Evolutionary conservation across 2,329 filamentous ascomycete species (phyloP).

Genomic region (Penicillium sp.): DNA sequence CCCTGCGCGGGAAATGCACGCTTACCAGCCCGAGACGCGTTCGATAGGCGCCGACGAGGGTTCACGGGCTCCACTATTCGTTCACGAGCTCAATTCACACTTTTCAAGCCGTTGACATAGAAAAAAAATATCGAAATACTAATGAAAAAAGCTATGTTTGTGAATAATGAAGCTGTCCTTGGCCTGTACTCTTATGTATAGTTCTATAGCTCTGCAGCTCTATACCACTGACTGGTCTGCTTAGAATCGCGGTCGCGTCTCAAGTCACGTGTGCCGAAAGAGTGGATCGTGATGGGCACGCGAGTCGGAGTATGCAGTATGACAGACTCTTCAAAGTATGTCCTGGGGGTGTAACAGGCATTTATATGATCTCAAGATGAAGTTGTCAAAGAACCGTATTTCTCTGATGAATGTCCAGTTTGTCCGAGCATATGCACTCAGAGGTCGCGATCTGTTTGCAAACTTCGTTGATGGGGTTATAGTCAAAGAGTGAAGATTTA

Average conservation of each 20-base stretch:
- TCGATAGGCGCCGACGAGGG: constrained; percentile 41
- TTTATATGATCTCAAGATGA: neutral
- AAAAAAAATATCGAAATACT: neutral
- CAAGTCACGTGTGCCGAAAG: constrained; percentile 18
- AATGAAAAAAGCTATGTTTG: neutral
- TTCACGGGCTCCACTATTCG: constrained; percentile 37
- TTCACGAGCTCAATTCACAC: constrained; percentile 14
- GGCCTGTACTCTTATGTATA: neutral
- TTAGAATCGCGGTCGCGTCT: constrained; percentile 24
- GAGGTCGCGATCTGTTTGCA: no score
- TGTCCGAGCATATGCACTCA: neutral
- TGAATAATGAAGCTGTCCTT: neutral
- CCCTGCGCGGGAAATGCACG: constrained; percentile 44
- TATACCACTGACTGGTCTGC: constrained; percentile 11
- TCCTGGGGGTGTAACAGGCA: neutral
- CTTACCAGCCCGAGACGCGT: constrained; percentile 44
- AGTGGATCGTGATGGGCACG: constrained; percentile 19
- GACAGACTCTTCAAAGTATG: constrained; percentile 12
- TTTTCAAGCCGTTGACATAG: neutral
- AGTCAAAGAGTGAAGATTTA: neutral
- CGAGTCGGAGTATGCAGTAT: constrained; percentile 22
- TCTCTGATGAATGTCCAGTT: neutral
- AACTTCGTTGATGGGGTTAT: no score
- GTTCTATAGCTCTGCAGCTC: constrained; percentile 12
- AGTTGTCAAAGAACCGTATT: neutral